Conservation (phyloP, 352 stramenopile genomes). For the Phytopythium oedochilum region DNA sequence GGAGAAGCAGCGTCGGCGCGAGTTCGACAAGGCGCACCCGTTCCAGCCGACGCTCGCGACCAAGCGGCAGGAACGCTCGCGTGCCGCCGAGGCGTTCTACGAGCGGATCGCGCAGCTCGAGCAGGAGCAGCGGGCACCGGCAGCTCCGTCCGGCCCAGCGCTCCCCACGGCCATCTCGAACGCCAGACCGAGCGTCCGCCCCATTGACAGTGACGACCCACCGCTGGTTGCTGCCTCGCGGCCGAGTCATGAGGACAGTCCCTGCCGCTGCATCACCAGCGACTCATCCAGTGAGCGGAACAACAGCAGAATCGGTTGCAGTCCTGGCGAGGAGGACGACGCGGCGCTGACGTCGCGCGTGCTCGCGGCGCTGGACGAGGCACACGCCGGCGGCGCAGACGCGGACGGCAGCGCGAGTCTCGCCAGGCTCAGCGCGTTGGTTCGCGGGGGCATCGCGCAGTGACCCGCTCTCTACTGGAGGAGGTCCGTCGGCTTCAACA, state of each 20-base stretch:
- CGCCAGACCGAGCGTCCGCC: constrained; percentile 53
- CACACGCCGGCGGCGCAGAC: constrained; percentile 2
- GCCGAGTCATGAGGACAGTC: neutral
- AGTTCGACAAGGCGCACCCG: constrained; percentile 52
- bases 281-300: no score
- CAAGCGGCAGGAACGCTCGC: constrained; percentile 36
- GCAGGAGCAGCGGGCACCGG: constrained; percentile 1
- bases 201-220: constrained; percentile 31
- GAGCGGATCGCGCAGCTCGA: constrained; percentile 34
- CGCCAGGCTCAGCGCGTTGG: constrained; percentile 23
- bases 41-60: constrained; percentile 58
- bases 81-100: constrained; percentile 41
- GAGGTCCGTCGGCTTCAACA: no score
- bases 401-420: neutral
- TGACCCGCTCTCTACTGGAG: no score
- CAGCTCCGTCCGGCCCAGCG: constrained; percentile 2
- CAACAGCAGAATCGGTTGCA: constrained; percentile 22
- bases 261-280: neutral
- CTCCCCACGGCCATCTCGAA: constrained; percentile 51
- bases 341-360: constrained; percentile 50
- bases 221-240: constrained; percentile 3
- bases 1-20: constrained; percentile 45
- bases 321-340: constrained; percentile 34
- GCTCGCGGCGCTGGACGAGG: constrained; percentile 44
- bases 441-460: constrained; percentile 11